A percentile compares a stretch with the other conserved stretches of the same genome.
These are phyloP conservation scores for Byssothecium circinans DNA, from an alignment of 2,329 filamentous ascomycete species.

Conservation along the genomic window DNA sequence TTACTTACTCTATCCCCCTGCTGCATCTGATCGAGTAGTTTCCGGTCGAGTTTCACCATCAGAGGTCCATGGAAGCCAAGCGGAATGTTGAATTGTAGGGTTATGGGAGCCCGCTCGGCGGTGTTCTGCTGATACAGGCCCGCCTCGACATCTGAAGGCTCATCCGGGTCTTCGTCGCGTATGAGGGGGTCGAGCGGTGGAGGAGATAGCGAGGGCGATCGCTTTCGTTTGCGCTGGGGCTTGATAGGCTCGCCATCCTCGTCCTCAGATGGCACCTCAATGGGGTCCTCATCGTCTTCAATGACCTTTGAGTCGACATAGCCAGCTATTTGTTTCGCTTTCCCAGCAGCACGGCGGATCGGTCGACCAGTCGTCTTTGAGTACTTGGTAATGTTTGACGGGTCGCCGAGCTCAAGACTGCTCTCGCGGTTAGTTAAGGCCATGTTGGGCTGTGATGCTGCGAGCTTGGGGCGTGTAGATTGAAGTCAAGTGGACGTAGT, in stretches of 20 bases:
- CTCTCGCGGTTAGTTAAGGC: conserved; percentile 6
- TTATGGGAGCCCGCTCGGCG: conserved; percentile 28
- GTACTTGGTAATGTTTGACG: conserved; percentile 33
- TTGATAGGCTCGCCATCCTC: conserved; percentile 32
- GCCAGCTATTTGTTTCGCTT: conserved; percentile 35
- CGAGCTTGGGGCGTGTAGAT: conserved; percentile 13
- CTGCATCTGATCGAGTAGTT: conserved; percentile 20
- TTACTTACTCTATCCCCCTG: conserved; percentile 6
- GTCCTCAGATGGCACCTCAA: conserved; percentile 30
- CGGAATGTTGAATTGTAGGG: conserved; percentile 51
- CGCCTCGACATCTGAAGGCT: conserved; percentile 33
- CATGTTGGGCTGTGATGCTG: no score
- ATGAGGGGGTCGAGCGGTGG: conserved; percentile 40
- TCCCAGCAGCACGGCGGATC: conserved; percentile 46
- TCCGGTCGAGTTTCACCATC: conserved; percentile 45
- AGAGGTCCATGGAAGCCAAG: conserved; percentile 50
- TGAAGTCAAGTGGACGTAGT: background rate
- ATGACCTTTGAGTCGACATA: conserved; percentile 46
- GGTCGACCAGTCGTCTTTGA: conserved; percentile 46
- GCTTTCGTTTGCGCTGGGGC: conserved; percentile 34
- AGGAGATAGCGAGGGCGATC: conserved; percentile 38
- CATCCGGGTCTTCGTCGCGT: conserved; percentile 30
- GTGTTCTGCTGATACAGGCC: conserved; percentile 16
- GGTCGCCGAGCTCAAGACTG: conserved; percentile 37
- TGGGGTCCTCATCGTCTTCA: conserved; percentile 31